Evolutionary conservation across 2,329 filamentous ascomycete genomes (phyloP), one percentile per base, ranked within the genome.

Genomic region (Pseudogymnoascus sp.): DNA sequence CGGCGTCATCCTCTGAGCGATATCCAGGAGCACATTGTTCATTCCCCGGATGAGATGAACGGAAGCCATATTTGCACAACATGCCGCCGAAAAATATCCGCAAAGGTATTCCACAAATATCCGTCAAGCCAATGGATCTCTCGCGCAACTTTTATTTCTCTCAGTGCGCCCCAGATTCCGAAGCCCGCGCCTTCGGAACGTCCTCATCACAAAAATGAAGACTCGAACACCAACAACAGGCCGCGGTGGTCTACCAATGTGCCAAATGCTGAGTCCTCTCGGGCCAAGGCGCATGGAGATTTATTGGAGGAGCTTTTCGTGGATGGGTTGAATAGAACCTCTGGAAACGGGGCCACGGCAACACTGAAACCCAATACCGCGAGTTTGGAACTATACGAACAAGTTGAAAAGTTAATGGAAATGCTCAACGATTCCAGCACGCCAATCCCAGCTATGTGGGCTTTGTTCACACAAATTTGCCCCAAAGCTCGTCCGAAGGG

Each of bases 381-480:
- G 5, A 64, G 52, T 14, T 58, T 72, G 7, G 66, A 68, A 39
- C 63, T 69, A 22, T 73, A 72, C 55, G 65, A 69, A 49, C 58
- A 70, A 63, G 66, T 65, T 6, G 66, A 70, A 23, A 62, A 62
- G 23, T 63, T 74, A 5, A 68, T 66, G 25, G 61, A 65, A 23
- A 71, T 72, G 66, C 64, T 74, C n/a, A 33, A 19, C 19, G 49
- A 67, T 16, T 55, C 62, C 11, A 58, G 11, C 52, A 59, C 28
- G n/a, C 64, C 64, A 9, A 61, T 67, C 11, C 42, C 35, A 8
- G 68, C 71, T 7, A 65, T 67, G 16, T 74, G 71, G 71, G 39
- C 66, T 23, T 72, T 71, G 63, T 74, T 73, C 38, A 62, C 70
- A 59, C 65, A 73, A 61, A 72, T 73, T 62, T 67, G 69, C 28